Evolutionary conservation across 495 filamentous ascomycete genomes (phyloP).

Genomic region (Daldinia caldariorum): DNA sequence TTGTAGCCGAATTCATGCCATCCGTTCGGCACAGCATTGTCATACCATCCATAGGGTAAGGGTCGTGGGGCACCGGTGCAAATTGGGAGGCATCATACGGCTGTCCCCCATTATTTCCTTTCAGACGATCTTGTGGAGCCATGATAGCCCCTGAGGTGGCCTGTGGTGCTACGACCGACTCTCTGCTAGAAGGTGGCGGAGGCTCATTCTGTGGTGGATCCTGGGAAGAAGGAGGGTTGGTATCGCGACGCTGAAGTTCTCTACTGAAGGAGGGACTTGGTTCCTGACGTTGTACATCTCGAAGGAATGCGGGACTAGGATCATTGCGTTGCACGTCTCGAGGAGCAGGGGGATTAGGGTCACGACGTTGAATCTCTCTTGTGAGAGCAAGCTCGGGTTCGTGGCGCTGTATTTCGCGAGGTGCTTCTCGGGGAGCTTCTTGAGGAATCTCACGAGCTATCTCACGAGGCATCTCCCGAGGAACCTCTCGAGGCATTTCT

Average conservation of each 20-base stretch:
- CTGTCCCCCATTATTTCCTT: conserved; percentile 49
- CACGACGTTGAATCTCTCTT: conserved; percentile 22
- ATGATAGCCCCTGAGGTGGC: conserved; percentile 47
- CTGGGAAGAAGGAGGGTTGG: conserved; percentile 37
- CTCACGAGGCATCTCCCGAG: neutral
- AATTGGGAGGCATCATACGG: conserved; percentile 71
- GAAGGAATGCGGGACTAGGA: conserved; percentile 4
- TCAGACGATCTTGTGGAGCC: conserved; percentile 46
- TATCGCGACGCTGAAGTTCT: conserved; percentile 25
- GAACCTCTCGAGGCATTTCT: neutral
- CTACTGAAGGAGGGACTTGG: conserved; percentile 4
- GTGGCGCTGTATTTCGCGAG: neutral
- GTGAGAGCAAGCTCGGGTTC: conserved; percentile 8
- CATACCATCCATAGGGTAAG: conserved; percentile 97
- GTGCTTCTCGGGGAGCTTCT: neutral
- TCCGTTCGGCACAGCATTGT: conserved; percentile 94
- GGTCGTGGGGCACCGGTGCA: conserved; percentile 83
- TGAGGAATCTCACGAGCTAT: neutral
- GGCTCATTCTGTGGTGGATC: conserved; percentile 68
- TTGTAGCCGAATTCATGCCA: conserved; percentile 74
- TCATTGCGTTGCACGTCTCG: conserved; percentile 18
- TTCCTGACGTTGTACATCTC: conserved; percentile 22
- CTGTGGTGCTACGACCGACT: conserved; percentile 65
- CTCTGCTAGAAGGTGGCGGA: conserved; percentile 60
- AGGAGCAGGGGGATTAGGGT: conserved; percentile 12